Conservation (phyloP, 345 rosid genomes). For the Salix koriyanagi region DNA sequence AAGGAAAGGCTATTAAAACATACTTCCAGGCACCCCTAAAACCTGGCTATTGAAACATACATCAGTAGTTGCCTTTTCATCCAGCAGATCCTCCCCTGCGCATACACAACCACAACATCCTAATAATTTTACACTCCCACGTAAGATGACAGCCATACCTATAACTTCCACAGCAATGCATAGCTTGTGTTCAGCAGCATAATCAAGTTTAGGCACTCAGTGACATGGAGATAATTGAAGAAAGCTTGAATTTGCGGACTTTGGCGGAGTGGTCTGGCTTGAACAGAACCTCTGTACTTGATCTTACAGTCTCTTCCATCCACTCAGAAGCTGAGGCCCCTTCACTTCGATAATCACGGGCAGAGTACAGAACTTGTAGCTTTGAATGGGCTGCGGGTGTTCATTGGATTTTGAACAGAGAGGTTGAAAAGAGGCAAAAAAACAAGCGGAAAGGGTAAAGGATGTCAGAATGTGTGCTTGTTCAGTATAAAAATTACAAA, state of each 20-base stretch:
- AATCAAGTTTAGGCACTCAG: conserved; percentile 47
- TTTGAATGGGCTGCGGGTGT: conserved; percentile 60
- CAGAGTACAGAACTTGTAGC: conserved; percentile 69
- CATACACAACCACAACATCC: too few relatives aligned
- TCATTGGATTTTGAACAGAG: background rate
- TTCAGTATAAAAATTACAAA: too few relatives aligned
- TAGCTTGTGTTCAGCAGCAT: background rate
- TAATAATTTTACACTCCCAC: too few relatives aligned
- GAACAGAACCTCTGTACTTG: conserved; percentile 74
- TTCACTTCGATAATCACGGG: conserved; percentile 80
- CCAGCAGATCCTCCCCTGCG: too few relatives aligned
- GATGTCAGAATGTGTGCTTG: too few relatives aligned
- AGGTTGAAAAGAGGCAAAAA: too few relatives aligned
- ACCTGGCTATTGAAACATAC: too few relatives aligned
- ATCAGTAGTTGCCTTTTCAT: too few relatives aligned
- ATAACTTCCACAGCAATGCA: background rate
- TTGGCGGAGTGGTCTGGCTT: conserved; percentile 53
- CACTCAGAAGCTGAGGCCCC: conserved; percentile 69
- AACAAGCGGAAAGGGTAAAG: too few relatives aligned
- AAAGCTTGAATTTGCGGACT: conserved; percentile 66
- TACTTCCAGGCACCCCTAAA: too few relatives aligned
- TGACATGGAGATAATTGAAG: conserved; percentile 62
- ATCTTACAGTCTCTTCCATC: conserved; percentile 68
- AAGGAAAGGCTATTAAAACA: too few relatives aligned
- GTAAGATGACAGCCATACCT: too few relatives aligned